Evolutionary conservation across 306 rosid species (phyloP), one percentile per base, ranked within the genome.

Genomic region (Macrotyloma uniflorum): DNA sequence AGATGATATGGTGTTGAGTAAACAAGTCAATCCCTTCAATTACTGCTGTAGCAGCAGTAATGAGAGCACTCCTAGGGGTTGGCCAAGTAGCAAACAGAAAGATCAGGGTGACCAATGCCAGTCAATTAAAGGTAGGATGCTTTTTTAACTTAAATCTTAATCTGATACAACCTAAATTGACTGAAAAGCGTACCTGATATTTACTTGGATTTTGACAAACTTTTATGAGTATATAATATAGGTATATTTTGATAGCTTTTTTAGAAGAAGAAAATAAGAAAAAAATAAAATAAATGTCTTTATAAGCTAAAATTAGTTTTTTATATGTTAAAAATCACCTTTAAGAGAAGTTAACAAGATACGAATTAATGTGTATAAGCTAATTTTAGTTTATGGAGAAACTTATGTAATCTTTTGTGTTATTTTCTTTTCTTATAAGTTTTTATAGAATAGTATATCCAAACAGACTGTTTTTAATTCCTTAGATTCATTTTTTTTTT

Each of bases 1-100:
- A 87, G 91, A 88, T 35, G 82, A 86, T 65, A 74, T 28, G 32
- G 81, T 74, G 45, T 40, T 75, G 72, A 76, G 38, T 46, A 70
- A 82, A 50, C 75, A 83, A 76, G 46, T 78, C 18, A 46, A 50
- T 75, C 87, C 87, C 28, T 75, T 47, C 23, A 85, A 75, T 74
- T 72, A 81, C 51, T 66, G 89, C 84, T 23, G 76, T 71, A 87
- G 87, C 79, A 83, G 91, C 68, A 86, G 86, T 71, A 88, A 79
- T 8, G 91, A 86, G 80, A 91, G 81, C 85, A 79, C 70, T 42
- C 89, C 83, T 14, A 75, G 47, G 76, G 80, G 70, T 49, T 40
- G 83, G 76, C 67, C 72, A 30, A 20, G 75, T 73, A 63, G 70
- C 46, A 84, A 80, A 84, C 79, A 65, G 33, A 55, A 16, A 24